Conservation (phyloP, 495 filamentous ascomycete genomes). For the Bombardia bombarda region DNA sequence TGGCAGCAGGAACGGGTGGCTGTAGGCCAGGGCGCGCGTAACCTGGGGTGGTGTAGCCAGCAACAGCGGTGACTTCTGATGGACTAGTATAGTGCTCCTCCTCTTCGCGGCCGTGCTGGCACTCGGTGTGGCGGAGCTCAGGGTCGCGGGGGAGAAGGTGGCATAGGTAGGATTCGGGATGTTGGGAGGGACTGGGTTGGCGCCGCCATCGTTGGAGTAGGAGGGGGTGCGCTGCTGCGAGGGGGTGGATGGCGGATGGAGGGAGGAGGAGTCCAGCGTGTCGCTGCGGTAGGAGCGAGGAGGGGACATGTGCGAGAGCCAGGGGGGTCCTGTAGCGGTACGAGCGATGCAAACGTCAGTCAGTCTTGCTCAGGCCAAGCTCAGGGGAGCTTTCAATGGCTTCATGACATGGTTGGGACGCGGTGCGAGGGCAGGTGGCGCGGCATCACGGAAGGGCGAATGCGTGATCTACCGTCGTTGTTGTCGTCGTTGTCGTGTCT, state of each 20-base stretch:
- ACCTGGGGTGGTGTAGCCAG: slow-evolving; percentile 90
- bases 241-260: slow-evolving; percentile 14
- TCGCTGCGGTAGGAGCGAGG: slow-evolving; percentile 29
- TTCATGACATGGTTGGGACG: slow-evolving; percentile 4
- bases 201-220: slow-evolving; percentile 18
- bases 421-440: not conserved
- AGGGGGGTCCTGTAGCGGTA: slow-evolving; percentile 36
- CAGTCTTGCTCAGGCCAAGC: slow-evolving; percentile 3
- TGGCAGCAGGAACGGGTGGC: slow-evolving; percentile 83
- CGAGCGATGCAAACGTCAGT: slow-evolving; percentile 14
- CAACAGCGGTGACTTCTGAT: slow-evolving; percentile 90
- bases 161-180: slow-evolving; percentile 26
- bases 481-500: not conserved
- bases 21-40: slow-evolving; percentile 86
- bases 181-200: slow-evolving; percentile 4
- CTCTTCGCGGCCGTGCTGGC: slow-evolving; percentile 63
- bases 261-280: slow-evolving; percentile 19
- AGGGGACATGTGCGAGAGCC: slow-evolving; percentile 43
- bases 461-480: not conserved
- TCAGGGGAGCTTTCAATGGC: not conserved
- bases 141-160: slow-evolving; percentile 72
- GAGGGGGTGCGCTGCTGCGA: slow-evolving; percentile 15
- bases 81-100: slow-evolving; percentile 84
- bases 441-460: slow-evolving; percentile 1
- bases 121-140: slow-evolving; percentile 43